Base-by-base conservation (phyloP, 805 yeast species). In the Candida pseudofarinosa region DNA sequence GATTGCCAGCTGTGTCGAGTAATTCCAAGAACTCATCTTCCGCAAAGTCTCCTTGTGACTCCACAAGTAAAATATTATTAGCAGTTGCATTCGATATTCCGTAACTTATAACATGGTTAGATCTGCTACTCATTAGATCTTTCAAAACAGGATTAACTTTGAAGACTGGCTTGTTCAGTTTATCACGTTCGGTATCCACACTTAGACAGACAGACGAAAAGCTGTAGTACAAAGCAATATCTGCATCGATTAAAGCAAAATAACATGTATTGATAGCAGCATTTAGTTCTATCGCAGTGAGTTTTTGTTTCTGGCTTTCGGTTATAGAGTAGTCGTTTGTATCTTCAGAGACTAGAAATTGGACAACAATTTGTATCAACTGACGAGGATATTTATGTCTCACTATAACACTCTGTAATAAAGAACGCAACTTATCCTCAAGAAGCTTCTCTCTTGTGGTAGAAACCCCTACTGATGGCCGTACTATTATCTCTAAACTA, bases 201-300 rank as follows among this genome's bases (percentile, higher is more conserved):
- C 33, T 12, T 28, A 37, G 6, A 3, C 80, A 65, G 0, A 76
- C 65, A 14, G 89, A 78, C 0, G 79, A 73, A 52, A 83, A 81
- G 0, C 89, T 76, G n/a, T 75, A 63, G 38, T 71, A 67, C 41
- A 91, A 61, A 0, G 88, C 83, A 15, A 90, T 72, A 37, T 87
- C 88, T 4, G 96, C 85, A 60, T 89, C 91, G 1, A 89, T 60
- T 35, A 91, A 71, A 0, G 97, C 95, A 48, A 86, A 63, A 48
- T 72, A 81, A 1, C 82, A 66, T 2, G 88, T 82, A 59, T 93
- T 91, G 33, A 91, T 71, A 17, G 85, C 82, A 1, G 83, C 80
- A 40, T 81, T 75, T 35, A 87, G 60, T 55, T 86, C 88, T 6
- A 23, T 23, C 28, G 10, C 10, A 42, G 74, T 72, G 34, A 69